These are phyloP conservation scores for Meyerozyma carpophila DNA, from an alignment of 1,139 yeast species.

Conservation along the genomic window DNA sequence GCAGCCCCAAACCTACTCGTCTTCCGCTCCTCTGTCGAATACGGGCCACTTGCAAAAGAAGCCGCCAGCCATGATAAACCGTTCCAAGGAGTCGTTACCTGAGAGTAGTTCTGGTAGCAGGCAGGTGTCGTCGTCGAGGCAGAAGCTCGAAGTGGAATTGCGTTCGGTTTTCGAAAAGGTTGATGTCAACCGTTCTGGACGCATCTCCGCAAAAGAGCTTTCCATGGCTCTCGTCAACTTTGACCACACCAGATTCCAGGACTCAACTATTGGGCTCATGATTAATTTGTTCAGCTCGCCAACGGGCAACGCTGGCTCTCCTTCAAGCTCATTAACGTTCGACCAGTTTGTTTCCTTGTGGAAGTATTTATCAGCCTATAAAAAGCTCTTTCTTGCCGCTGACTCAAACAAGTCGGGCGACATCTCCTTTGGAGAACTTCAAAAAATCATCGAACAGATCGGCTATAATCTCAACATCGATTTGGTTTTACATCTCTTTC, in stretches of 20 bases:
- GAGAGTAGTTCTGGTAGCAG: neutral
- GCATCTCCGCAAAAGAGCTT: constrained; percentile 54
- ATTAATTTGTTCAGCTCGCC: constrained; percentile 51
- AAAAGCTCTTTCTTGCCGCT: constrained; percentile 59
- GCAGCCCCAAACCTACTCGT: neutral
- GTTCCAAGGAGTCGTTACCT: neutral
- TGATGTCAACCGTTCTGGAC: constrained; percentile 51
- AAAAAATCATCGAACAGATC: constrained; percentile 60
- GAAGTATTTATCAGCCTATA: constrained; percentile 70
- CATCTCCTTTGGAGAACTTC: constrained; percentile 64
- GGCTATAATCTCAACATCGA: constrained; percentile 64
- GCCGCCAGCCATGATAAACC: constrained; percentile 1
- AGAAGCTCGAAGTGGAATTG: constrained; percentile 45
- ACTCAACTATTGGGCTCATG: constrained; percentile 61
- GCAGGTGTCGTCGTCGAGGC: constrained; percentile 16
- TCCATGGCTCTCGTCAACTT: constrained; percentile 60
- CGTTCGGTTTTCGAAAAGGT: constrained; percentile 52
- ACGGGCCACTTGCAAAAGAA: neutral
- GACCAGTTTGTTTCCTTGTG: constrained; percentile 68
- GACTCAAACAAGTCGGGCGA: constrained; percentile 58
- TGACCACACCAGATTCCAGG: constrained; percentile 59
- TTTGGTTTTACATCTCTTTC: constrained; percentile 57
- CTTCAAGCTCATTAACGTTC: constrained; percentile 41
- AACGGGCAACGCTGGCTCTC: constrained; percentile 27
- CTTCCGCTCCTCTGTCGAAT: neutral